Base-by-base conservation (phyloP, 1,139 yeast genomes). In the Yamadazyma blattariae region DNA sequence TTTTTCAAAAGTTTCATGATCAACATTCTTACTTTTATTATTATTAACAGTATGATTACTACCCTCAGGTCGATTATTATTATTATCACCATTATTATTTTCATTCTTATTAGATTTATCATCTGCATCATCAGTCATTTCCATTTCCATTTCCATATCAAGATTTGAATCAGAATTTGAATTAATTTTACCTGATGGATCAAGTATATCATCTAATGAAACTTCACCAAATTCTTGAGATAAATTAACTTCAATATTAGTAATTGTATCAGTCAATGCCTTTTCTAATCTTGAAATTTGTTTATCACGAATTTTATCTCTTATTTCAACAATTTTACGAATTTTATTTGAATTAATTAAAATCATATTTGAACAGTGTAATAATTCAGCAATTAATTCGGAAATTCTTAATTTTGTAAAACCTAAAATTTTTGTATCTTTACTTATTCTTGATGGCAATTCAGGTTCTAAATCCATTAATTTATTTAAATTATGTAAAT, bases 301-400 rank as follows among this genome's bases (percentile, higher is more conserved):
- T 36, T 59, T 63, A 3, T 48, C 48, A 32, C 76, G 46, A 5
- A 67, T 54, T 20, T 51, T 50, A 42, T 70, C 74, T 34, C 77
- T 52, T 5, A 67, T 51, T 29, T 52, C 47, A 20, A 67, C 54
- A 7, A 69, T 59, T 31, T 59, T 56, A 26, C 61, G 52, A 15
- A 69, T 63, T 40, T 62, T 65, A 36, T 55, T 59, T 2, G 73
- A 65, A 43, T 70, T 71, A 34, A 70, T 60, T 18, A 71, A 51
- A 19, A 69, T 66, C 77, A 71, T 71, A 48, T 71, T 71, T 13
- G 74, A 68, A 40, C 77, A 71, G 50, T 70, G 76, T 26, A 70
- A 56, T 20, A 70, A 49, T 39, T 70, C 76, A 3, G 76, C 76
- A 20, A 71, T 61, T 30, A 71, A 51, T 45, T 71, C 77, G 2